These are phyloP conservation scores for Candida labiduridarum DNA, from an alignment of 1,139 yeast species.

Conservation along the genomic window DNA sequence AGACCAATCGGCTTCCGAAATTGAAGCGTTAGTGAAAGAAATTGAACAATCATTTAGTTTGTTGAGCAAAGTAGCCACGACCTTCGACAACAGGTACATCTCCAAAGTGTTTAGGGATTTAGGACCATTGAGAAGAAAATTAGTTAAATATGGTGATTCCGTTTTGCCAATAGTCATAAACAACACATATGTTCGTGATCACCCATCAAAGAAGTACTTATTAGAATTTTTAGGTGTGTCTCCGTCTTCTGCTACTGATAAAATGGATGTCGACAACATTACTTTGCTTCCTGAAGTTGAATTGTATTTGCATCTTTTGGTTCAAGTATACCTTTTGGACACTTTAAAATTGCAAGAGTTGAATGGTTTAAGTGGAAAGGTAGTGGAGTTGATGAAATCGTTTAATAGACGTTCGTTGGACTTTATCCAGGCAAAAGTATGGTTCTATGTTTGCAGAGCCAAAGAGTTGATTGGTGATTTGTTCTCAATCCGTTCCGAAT, in stretches of 20 bases:
- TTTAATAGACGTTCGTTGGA: conserved; percentile 86
- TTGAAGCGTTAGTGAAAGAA: conserved; percentile 33
- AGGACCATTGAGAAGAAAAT: conserved; percentile 69
- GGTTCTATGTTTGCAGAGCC: conserved; percentile 89
- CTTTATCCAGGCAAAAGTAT: conserved; percentile 82
- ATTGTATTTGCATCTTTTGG: conserved; percentile 74
- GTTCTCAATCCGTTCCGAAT: conserved; percentile 64
- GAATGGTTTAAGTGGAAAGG: conserved; percentile 52
- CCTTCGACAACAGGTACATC: conserved; percentile 84
- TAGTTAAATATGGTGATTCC: conserved; percentile 44
- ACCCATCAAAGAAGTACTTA: conserved; percentile 46
- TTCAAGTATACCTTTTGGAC: conserved; percentile 78
- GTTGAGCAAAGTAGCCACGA: conserved; percentile 70
- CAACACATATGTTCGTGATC: conserved; percentile 41
- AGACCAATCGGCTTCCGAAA: conserved; percentile 6
- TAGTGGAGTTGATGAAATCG: conserved; percentile 57
- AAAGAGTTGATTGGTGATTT: conserved; percentile 68
- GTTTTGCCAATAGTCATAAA: conserved; percentile 58
- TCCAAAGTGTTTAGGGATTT: conserved; percentile 84
- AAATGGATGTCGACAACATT: conserved; percentile 11
- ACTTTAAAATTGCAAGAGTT: conserved; percentile 50
- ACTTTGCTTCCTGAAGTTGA: conserved; percentile 69
- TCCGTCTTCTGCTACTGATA: conserved; percentile 21
- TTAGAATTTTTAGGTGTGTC: conserved; percentile 33
- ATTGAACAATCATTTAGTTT: conserved; percentile 56